Evolutionary conservation across 768 basidiomycete species (phyloP).

Genomic region (Tylopilus plumbeoviolaceoides): DNA sequence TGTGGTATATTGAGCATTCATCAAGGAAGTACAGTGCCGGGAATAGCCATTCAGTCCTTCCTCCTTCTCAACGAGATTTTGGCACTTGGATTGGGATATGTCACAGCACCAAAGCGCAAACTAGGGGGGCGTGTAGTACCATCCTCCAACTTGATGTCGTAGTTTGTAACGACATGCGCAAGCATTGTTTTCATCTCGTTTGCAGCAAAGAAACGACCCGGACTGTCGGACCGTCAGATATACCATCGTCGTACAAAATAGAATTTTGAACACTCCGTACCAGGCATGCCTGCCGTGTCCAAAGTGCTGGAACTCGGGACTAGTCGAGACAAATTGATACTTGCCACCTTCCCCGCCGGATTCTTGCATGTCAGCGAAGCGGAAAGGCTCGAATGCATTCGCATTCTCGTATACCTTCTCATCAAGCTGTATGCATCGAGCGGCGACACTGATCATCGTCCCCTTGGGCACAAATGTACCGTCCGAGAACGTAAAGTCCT

Average conservation of each 20-base stretch:
- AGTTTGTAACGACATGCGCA: neutral
- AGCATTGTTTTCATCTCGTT: neutral
- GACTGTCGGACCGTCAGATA: neutral
- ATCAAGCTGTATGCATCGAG: constrained; percentile 20
- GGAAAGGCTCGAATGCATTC: constrained; percentile 42
- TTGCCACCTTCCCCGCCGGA: constrained; percentile 30
- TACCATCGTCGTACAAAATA: neutral
- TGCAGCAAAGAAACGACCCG: constrained; percentile 3
- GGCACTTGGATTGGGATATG: neutral
- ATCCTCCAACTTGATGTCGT: constrained; percentile 7
- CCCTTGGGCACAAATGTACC: constrained; percentile 37
- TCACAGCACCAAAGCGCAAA: neutral
- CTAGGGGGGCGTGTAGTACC: neutral
- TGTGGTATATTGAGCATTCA: too few species aligned
- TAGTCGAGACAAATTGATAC: constrained; percentile 33
- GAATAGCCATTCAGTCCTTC: too few species aligned
- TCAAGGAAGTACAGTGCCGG: too few species aligned
- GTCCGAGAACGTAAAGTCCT: constrained; percentile 35
- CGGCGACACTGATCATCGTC: constrained; percentile 22
- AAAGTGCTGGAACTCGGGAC: constrained; percentile 33
- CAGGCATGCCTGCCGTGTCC: constrained; percentile 27
- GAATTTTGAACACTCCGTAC: neutral
- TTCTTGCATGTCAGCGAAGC: constrained; percentile 33
- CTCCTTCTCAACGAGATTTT: neutral
- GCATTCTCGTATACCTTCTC: constrained; percentile 31